Base-by-base conservation (phyloP, 495 filamentous ascomycete species). In the Aspergillus egyptiacus region DNA sequence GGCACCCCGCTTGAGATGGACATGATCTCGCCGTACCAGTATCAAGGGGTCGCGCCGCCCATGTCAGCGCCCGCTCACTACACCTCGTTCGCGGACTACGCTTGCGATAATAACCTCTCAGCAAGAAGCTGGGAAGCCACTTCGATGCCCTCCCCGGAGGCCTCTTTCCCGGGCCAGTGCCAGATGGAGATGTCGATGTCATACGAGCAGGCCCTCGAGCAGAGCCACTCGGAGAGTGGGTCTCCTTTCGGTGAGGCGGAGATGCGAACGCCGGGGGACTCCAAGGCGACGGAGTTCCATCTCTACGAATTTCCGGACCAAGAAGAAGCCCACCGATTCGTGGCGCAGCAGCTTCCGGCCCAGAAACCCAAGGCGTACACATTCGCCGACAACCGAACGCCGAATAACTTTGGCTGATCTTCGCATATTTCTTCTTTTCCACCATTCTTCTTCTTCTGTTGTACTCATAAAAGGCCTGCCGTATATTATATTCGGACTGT, bases 51-150 rank as follows among this genome's bases (percentile, higher is more conserved):
- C 1, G 64, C 60, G 17, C 68, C 72, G 2, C 69, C 72, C 1
- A 66, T 73, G 65, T 75, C 72, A 18, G 70, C 72, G 13, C 72
- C 72, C 10, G 64, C 70, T 27, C 70, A 75, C 27, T 68, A 69
- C 43, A 61, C 65, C 8, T 61, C 54, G 9, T 75, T 74, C 43
- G 63, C 65, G 5, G 72, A 76, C 22, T 71, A 75, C 41, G 48
- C 62, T 5, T 44, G 48, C 36, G 64, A 62, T 38, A 50, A 36
- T 32, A 51, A 58, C 23, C 48, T 70, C 58, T 65, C 65, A 2
- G 65, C 64, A 19, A 58, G 68, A 10, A 72, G 69, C 53, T 72
- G 71, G 72, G 71, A 73, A 32, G 64, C 59, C 15, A 58, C 58
- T 13, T 58, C 70, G n/a, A 59, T 72, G 23, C 60, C 73, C 20